These are phyloP conservation scores for Lentinula novae-zelandiae DNA, from an alignment of 1,284 basidiomycete genomes.

Conservation along the genomic window DNA sequence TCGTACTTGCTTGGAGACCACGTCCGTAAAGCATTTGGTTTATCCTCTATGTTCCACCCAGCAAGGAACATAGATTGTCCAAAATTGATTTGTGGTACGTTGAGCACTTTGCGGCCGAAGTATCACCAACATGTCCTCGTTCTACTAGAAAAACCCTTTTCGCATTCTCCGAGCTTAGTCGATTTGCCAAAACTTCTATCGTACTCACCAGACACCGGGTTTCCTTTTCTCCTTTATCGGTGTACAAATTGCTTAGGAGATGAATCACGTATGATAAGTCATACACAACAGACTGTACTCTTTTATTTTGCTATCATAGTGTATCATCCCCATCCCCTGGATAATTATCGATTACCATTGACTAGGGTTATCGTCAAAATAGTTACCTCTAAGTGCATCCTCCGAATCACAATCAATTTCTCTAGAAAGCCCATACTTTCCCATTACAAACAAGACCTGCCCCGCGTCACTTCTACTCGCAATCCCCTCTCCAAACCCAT, in stretches of 20 bases:
- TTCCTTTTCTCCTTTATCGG: too few species aligned
- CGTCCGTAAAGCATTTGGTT: constrained; percentile 38
- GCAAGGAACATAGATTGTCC: constrained; percentile 24
- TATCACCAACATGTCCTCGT: constrained; percentile 24
- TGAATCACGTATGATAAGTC: too few species aligned
- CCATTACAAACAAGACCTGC: constrained; percentile 41
- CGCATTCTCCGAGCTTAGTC: constrained; percentile 26
- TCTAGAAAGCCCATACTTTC: constrained; percentile 44
- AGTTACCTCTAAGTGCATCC: constrained; percentile 52
- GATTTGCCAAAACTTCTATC: constrained; percentile 29
- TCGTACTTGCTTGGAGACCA: constrained; percentile 35
- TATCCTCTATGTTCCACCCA: constrained; percentile 39
- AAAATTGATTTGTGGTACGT: constrained; percentile 19
- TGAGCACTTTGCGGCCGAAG: constrained; percentile 27
- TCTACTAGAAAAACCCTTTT: constrained; percentile 29
- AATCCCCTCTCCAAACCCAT: constrained; percentile 31
- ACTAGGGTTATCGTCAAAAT: constrained; percentile 59
- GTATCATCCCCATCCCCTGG: not conserved
- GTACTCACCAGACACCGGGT: constrained; percentile 7
- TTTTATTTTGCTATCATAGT: too few species aligned
- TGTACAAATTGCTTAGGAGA: too few species aligned
- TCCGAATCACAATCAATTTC: constrained; percentile 42
- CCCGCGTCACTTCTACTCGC: not conserved
- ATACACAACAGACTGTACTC: too few species aligned
- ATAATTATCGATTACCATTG: not conserved